These are phyloP conservation scores for Cladobotryum protrusum DNA, from an alignment of 2,329 filamentous ascomycete species.

Conservation along the genomic window DNA sequence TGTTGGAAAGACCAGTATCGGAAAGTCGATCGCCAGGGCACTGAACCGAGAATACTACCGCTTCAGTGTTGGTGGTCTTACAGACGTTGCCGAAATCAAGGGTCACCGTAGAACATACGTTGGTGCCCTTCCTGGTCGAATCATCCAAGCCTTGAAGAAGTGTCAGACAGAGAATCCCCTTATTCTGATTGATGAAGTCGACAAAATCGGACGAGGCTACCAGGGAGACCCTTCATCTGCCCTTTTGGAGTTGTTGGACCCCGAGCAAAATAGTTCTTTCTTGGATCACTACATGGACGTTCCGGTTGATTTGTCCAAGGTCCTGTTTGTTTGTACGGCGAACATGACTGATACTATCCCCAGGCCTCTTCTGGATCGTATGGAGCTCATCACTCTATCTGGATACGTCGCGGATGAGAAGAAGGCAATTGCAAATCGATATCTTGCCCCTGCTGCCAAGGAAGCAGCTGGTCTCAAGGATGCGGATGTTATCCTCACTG, in stretches of 20 bases:
- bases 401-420: constrained; percentile 98
- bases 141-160: constrained; percentile 98
- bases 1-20: constrained; percentile 97
- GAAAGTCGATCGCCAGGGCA: constrained; percentile 93
- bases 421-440: constrained; percentile 93
- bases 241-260: constrained; percentile 86
- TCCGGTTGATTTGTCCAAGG: constrained; percentile 93
- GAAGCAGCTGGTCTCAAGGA: constrained; percentile 85
- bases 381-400: constrained; percentile 95
- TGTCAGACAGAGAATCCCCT: constrained; percentile 98
- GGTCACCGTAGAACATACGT: constrained; percentile 95
- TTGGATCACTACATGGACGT: constrained; percentile 98
- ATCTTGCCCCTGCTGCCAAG: constrained; percentile 89
- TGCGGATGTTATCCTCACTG: constrained; percentile 79
- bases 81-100: constrained; percentile 98
- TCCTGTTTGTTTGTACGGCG: constrained; percentile 96
- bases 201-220: constrained; percentile 95
- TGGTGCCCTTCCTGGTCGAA: constrained; percentile 87
- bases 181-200: constrained; percentile 93
- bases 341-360: constrained; percentile 99
- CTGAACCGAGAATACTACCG: constrained; percentile 96
- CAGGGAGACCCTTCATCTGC: constrained; percentile 95
- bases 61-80: constrained; percentile 94
- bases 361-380: constrained; percentile 84
- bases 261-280: constrained; percentile 96